Evolutionary conservation across 306 rosid genomes (phyloP), one percentile per base, ranked within the genome.

Genomic region (Geum urbanum): DNA sequence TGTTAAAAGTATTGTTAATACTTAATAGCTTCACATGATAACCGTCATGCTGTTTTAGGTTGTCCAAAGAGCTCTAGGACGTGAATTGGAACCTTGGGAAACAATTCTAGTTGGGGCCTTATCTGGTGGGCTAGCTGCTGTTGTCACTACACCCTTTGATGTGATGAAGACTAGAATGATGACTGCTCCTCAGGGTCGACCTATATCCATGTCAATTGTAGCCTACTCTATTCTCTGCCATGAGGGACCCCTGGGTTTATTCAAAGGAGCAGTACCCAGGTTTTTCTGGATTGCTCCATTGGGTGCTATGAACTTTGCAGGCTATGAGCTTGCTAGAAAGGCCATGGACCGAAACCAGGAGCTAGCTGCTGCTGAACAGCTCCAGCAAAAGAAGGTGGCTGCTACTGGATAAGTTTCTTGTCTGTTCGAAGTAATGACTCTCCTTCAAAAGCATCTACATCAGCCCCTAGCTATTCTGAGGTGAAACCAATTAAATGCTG

Each of bases 141-240:
- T 95, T 44, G 88, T 84, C 50, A 91, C 99, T 2, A 95, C 99
- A 7, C 99, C 99, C 5, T 95, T 91, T 59, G 99, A 95, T 78
- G 99, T 95, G 72, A 91, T 95, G 99, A 95, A 95, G 81, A 95
- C 99, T 39, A 81, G 99, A 80, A 95, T 91, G 99, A 95, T 95
- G 99, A 91, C 96, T 9, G 96, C 92, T 2, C 74, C 84, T 41
- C 95, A 77, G 59, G 96, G 97, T n/a, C 87, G 85, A 67, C 80
- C 96, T 4, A 80, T 91, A 55, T 80, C 99, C 0, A 95, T 95
- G 97, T 80, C 91, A 35, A 18, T 89, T 45, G 75, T 87, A 37
- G 90, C 92, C 79, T 4, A 89, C 81, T 83, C 96, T 11, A 91
- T 95, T 72, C 92, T 95, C 49, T 86, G 85, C 5, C 89, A 78